A percentile compares a stretch with the other conserved stretches of the same genome.
Conservation (phyloP, 2,329 filamentous ascomycete species). For the Drechslerella dactyloides region DNA sequence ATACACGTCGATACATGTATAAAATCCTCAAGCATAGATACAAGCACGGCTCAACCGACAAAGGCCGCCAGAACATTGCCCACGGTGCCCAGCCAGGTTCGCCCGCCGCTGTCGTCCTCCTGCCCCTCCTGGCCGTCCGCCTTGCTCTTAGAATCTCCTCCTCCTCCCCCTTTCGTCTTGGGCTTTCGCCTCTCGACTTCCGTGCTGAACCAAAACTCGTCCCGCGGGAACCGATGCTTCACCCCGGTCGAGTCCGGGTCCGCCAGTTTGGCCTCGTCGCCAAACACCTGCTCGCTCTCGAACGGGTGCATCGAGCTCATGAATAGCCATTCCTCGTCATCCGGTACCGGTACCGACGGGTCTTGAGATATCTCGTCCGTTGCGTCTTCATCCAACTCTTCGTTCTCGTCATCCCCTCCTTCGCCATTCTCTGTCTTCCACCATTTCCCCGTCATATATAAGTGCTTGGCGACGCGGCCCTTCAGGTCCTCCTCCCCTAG, state of each 20-base stretch:
- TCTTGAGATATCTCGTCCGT: slow-evolving; percentile 6
- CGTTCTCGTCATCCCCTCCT: not conserved
- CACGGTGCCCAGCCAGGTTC: slow-evolving; percentile 41
- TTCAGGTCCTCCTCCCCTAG: slow-evolving; percentile 26
- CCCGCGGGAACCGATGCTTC: slow-evolving; percentile 36
- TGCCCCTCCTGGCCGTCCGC: not conserved
- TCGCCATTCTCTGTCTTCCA: slow-evolving; percentile 8
- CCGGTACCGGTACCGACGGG: slow-evolving; percentile 11
- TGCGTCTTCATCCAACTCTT: slow-evolving; percentile 6
- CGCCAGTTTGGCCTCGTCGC: slow-evolving; percentile 30
- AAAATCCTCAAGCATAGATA: not conserved
- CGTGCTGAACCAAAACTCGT: slow-evolving; percentile 40
- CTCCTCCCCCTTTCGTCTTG: not conserved
- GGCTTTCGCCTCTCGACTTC: slow-evolving; percentile 18
- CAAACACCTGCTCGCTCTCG: slow-evolving; percentile 41
- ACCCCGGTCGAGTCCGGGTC: slow-evolving; percentile 28
- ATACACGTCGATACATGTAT: not conserved
- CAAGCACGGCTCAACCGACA: slow-evolving; percentile 30
- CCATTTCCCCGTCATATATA: slow-evolving; percentile 37
- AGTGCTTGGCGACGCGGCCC: slow-evolving; percentile 16
- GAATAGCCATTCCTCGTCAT: slow-evolving; percentile 47
- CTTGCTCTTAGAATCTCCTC: not conserved
- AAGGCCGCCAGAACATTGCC: slow-evolving; percentile 42
- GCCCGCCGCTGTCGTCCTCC: not conserved
- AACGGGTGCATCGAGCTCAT: slow-evolving; percentile 45